phyloP scores from a whole-genome alignment of 2,329 filamentous ascomycete species.

The Phoma sp. region DNA sequence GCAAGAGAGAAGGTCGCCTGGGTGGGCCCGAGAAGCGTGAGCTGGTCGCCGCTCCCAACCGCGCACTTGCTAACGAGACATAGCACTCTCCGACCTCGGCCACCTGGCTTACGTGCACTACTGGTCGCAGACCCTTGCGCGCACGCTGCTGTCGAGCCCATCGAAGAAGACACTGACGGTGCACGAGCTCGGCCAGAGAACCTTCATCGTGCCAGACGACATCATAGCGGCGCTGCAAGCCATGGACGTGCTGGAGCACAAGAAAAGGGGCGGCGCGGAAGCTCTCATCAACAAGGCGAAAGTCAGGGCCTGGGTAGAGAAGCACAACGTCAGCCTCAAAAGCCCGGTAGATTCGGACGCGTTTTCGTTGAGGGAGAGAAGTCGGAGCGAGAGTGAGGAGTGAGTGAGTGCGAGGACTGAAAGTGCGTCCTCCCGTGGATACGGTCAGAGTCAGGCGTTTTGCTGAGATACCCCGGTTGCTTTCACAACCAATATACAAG shows the following conservation, averaged over 20 bases:
- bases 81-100: conserved; percentile 80
- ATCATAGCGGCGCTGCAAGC: conserved; percentile 77
- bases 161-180: conserved; percentile 66
- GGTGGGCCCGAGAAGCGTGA: conserved; percentile 88
- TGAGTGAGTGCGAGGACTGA: conserved; percentile 29
- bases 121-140: conserved; percentile 83
- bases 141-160: conserved; percentile 61
- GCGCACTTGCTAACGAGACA: conserved; percentile 13
- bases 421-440: conserved; percentile 25
- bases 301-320: conserved; percentile 70
- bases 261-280: conserved; percentile 58
- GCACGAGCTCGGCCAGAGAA: conserved; percentile 74
- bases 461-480: conserved; percentile 10
- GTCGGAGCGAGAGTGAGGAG: conserved; percentile 52
- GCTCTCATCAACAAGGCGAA: conserved; percentile 63
- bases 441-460: background rate
- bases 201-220: conserved; percentile 86
- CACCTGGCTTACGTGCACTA: conserved; percentile 81
- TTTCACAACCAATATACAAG: background rate
- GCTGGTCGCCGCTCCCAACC: conserved; percentile 5
- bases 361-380: conserved; percentile 67
- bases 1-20: conserved; percentile 78
- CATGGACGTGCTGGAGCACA: conserved; percentile 72
- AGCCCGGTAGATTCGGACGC: conserved; percentile 74
- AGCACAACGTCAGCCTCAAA: conserved; percentile 67